Conservation (phyloP, 176 grass and related monocot species). For the Raddia guianensis region DNA sequence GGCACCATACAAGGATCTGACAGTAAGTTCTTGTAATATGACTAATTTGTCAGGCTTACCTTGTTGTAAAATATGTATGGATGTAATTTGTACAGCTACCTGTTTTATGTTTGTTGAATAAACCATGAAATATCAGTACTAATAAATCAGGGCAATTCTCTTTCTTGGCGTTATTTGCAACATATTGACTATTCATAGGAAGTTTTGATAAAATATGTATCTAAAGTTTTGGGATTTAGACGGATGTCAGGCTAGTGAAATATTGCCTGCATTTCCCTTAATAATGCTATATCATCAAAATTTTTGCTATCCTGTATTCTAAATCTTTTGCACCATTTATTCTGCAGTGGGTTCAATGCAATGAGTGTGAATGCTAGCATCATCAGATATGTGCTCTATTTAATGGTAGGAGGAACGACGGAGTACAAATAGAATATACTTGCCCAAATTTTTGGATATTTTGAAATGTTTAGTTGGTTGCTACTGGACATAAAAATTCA, state of each 20-base stretch:
- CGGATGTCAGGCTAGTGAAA: not conserved
- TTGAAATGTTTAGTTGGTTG: too few relatives aligned
- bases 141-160: not conserved
- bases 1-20: constrained; percentile 97
- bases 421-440: constrained; percentile 93
- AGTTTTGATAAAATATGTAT: not conserved
- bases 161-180: constrained; percentile 24
- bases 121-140: constrained; percentile 2
- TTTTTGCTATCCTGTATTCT: constrained; percentile 28
- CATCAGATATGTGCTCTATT: constrained; percentile 99
- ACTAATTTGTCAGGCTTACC: not conserved
- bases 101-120: constrained; percentile 32
- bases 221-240: constrained; percentile 1
- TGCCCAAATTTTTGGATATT: constrained; percentile 65
- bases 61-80: constrained; percentile 32
- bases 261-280: not conserved
- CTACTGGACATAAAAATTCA: too few relatives aligned
- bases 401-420: constrained; percentile 96
- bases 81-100: not conserved
- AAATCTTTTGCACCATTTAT: constrained; percentile 48
- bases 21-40: constrained; percentile 53
- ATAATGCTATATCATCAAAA: constrained; percentile 8
- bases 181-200: constrained; percentile 12
- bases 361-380: constrained; percentile 99
- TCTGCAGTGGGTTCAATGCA: constrained; percentile 97